Base-by-base conservation (phyloP, 176 grass and related monocot genomes). In the Eleusine indica region DNA sequence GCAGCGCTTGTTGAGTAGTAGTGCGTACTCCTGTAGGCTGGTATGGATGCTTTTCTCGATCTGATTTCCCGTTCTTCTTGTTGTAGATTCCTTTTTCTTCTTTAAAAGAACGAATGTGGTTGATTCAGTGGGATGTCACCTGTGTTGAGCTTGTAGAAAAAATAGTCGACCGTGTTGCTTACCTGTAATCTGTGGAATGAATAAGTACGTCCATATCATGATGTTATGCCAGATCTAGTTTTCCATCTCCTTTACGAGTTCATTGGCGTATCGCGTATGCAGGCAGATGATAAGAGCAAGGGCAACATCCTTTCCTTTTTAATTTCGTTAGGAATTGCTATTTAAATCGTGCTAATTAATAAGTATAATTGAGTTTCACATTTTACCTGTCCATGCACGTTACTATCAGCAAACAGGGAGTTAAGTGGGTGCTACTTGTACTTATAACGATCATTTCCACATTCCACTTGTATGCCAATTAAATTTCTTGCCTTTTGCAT, bases 11-110 rank as follows among this genome's bases (percentile, higher is more conserved):
- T 7, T 40, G 9, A 35, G 32, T 35, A 35, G 32, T 35, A 35
- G 32, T 35, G 32, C 42, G 18, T 41, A 22, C 25, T 43, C 71
- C 74, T 25, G 25, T 25, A 25, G 25, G 25, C 25, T 65, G 82
- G 83, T 85, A 77, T 47, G 65, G 72, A 58, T 64, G 22, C 35
- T 6, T 71, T 89, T 44, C 65, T 71, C 49, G 87, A 70, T 70
- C 18, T 60, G 2, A 0, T 42, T 54, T 66, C 9, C 32, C 4
- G 49, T 85, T 52, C 71, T 39, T 81, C 18, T 76, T 64, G 29
- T 18, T 35, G 32, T 18, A 16, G 6, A 46, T 30, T 66, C 7
- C 17, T 35, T 3, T 30, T 32, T 64, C 17, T 21, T 48, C 25
- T 6, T 14, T 47, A 19, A 68, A 21, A 39, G 16, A 68, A 38